Evolutionary conservation across 305 asterid species (phyloP).

Genomic region (Nicotiana rustica): DNA sequence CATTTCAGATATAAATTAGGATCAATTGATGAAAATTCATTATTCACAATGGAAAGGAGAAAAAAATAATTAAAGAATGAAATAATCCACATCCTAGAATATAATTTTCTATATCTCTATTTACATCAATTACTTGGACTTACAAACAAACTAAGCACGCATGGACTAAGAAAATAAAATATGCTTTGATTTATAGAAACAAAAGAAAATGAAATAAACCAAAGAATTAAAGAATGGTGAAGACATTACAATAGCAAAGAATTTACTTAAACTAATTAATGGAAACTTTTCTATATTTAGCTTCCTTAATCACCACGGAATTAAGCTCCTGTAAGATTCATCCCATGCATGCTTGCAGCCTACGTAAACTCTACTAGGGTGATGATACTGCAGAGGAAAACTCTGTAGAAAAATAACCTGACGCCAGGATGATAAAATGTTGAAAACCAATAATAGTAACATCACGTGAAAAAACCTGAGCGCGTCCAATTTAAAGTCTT

Average conservation of each 20-base stretch:
- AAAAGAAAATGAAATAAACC: not conserved
- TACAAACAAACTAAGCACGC: not conserved
- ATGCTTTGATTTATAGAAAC: not conserved
- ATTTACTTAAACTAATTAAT: not conserved
- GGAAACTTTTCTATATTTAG: not conserved
- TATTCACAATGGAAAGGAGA: not conserved
- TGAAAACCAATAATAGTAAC: not conserved
- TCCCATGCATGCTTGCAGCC: not conserved
- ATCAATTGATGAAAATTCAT: not conserved
- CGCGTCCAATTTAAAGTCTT: too few species aligned
- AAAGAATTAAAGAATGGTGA: slow-evolving; percentile 12
- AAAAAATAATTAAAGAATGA: not conserved
- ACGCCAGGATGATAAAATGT: not conserved
- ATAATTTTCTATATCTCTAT: not conserved
- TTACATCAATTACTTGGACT: not conserved
- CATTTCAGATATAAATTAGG: not conserved
- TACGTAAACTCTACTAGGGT: not conserved
- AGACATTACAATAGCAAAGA: not conserved
- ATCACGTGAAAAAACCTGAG: too few species aligned
- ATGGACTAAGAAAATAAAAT: not conserved
- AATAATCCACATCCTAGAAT: not conserved
- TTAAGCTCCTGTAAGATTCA: slow-evolving; percentile 10
- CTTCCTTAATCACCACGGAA: not conserved
- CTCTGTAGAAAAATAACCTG: not conserved
- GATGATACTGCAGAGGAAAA: not conserved